These are phyloP conservation scores for Bertia moriformis DNA, from an alignment of 2,329 filamentous ascomycete genomes.

Conservation along the genomic window DNA sequence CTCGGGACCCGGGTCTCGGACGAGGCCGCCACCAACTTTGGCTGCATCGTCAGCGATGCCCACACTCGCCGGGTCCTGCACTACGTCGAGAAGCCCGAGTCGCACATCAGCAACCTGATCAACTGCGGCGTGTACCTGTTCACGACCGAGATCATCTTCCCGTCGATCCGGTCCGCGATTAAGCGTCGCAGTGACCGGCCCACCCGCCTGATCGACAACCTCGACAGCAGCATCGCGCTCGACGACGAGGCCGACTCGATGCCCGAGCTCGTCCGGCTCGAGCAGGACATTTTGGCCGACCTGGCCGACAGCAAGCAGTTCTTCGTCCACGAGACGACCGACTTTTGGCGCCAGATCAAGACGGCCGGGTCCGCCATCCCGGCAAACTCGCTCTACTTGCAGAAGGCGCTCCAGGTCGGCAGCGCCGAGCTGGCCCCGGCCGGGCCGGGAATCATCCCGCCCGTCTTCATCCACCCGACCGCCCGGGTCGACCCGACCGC, in stretches of 20 bases:
- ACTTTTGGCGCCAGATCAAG: conserved; percentile 99
- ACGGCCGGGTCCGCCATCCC: conserved; percentile 93
- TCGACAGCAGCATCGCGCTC: conserved; percentile 49
- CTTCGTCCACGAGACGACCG: conserved; percentile 95
- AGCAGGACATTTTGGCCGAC: conserved; percentile 92
- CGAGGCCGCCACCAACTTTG: conserved; percentile 88
- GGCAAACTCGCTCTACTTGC: conserved; percentile 89
- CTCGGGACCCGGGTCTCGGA: conserved; percentile 81
- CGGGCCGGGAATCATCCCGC: conserved; percentile 74
- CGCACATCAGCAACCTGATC: conserved; percentile 93
- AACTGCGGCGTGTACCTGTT: conserved; percentile 99
- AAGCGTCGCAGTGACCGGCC: conserved; percentile 88
- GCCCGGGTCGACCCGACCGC: conserved; percentile 85
- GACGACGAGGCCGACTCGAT: conserved; percentile 48
- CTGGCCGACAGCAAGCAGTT: conserved; percentile 95
- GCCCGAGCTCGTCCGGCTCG: conserved; percentile 82
- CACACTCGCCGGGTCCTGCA: conserved; percentile 92
- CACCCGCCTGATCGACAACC: conserved; percentile 78
- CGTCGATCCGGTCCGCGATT: conserved; percentile 83
- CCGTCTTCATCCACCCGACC: conserved; percentile 92
- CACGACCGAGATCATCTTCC: conserved; percentile 88
- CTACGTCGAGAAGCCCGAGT: conserved; percentile 98
- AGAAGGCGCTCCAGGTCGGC: conserved; percentile 75
- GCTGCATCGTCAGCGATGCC: conserved; percentile 88
- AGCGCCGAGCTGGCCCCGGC: conserved; percentile 71